phyloP scores from a whole-genome alignment of 2,329 filamentous ascomycete species.

The Kalmusia sp. region DNA sequence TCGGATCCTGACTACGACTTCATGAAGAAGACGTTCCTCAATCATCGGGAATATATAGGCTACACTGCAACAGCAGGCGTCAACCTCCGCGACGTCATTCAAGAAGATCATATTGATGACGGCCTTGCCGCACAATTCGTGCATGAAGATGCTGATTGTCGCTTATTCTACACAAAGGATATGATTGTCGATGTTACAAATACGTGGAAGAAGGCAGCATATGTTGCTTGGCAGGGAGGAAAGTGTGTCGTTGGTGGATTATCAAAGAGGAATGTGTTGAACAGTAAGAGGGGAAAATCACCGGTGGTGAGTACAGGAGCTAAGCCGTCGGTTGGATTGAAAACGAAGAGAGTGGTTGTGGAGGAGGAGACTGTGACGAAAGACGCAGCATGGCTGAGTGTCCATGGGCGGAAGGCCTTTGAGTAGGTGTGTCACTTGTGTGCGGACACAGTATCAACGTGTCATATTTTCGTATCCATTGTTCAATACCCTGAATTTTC shows the following conservation, averaged over 20 bases:
- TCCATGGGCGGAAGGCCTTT: constrained; percentile 2
- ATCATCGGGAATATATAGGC: constrained; percentile 6
- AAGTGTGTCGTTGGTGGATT: constrained; percentile 12
- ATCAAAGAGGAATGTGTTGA: background rate
- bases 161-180: constrained; percentile 56
- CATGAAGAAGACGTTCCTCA: constrained; percentile 7
- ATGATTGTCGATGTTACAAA: constrained; percentile 52
- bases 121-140: constrained; percentile 56
- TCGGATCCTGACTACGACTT: background rate
- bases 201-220: constrained; percentile 53
- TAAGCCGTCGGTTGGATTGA: background rate
- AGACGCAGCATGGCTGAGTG: constrained; percentile 1
- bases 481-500: too few relatives aligned
- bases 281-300: background rate
- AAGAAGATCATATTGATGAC: constrained; percentile 11
- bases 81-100: constrained; percentile 10
- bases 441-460: too few relatives aligned
- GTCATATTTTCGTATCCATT: too few relatives aligned
- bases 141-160: constrained; percentile 65
- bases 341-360: background rate
- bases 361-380: constrained; percentile 5
- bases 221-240: constrained; percentile 21
- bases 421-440: background rate
- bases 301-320: background rate
- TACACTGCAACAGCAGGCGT: constrained; percentile 4